A percentile compares a stretch with the other conserved stretches of the same genome.
Evolutionary conservation across 139 green algal species (phyloP).

Genomic region (Coccomyxa sp.): DNA sequence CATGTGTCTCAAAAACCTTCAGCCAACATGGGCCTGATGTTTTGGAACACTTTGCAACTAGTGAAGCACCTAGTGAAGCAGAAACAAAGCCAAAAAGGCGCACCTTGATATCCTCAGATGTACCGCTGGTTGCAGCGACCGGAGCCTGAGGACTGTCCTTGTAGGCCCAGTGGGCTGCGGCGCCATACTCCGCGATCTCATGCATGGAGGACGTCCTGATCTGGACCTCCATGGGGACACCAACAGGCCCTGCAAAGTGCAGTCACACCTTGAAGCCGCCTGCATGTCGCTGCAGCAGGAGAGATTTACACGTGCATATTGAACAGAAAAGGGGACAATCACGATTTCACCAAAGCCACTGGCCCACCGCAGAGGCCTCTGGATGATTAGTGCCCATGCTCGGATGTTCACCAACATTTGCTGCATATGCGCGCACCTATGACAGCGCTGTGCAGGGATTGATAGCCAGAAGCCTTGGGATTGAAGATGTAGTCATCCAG

Average conservation of each 20-base stretch:
- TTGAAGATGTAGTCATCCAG: constrained; percentile 88
- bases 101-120: neutral
- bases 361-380: too few species aligned
- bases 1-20: neutral
- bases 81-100: too few species aligned
- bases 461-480: constrained; percentile 74
- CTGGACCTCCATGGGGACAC: constrained; percentile 74
- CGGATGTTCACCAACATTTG: too few species aligned
- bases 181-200: constrained; percentile 74
- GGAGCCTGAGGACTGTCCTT: constrained; percentile 51
- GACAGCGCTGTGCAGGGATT: constrained; percentile 80
- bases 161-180: constrained; percentile 84
- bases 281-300: too few species aligned
- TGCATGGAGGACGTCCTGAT: constrained; percentile 71
- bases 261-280: neutral
- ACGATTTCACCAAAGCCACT: too few species aligned
- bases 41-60: too few species aligned
- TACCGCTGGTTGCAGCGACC: neutral
- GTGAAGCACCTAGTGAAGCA: too few species aligned
- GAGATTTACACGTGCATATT: too few species aligned
- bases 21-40: too few species aligned
- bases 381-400: too few species aligned
- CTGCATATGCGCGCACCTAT: constrained; percentile 12
- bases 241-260: constrained; percentile 45
- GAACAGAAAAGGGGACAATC: too few species aligned